Evolutionary conservation across 2,329 filamentous ascomycete genomes (phyloP), one percentile per base, ranked within the genome.

Genomic region (Fusarium sp.): DNA sequence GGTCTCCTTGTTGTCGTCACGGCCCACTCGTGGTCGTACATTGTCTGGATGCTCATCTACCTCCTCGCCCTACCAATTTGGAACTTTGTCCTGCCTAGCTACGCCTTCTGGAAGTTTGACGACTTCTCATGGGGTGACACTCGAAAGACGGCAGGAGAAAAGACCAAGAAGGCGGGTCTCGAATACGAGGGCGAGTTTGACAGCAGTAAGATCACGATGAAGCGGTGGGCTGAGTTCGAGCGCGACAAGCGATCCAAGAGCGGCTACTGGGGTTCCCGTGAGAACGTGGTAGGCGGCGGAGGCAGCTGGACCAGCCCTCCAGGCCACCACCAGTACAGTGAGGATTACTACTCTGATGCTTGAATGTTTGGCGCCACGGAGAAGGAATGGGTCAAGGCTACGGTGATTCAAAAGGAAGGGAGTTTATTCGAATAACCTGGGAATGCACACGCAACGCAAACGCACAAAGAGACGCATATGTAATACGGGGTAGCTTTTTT

Each of bases 101-200:
- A 99, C 81, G 93, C 97, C 4, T 99, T 96, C 88, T 99, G 97
- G 97, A 98, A 99, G 86, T 99, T 99, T 82, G 97, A 99, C 82
- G 97, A 99, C 86, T 99, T 99, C 88, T 97, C 94, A 66, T 99
- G 97, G 97, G 97, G 97, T 80, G 97, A 99, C 74, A 99, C 97
- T 65, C 91, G 97, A 71, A 97, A 98, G 90, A 98, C 96, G 45
- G 94, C 92, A 0, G 95, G 95, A 31, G 96, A 98, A 80, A 94
- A 93, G 86, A 92, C 91, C 16, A 95, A 96, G 87, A 97, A 96
- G 85, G 94, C 90, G 3, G 94, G 94, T 35, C 91, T 95, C 72
- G 95, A 96, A 80, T 93, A 93, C 73, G 95, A 98, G 84, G 97
- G 97, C 74, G 97, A 98, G 84, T 99, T 99, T 79, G 97, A 99